Evolutionary conservation across 768 basidiomycete species (phyloP).

Genomic region (Agaricus subrufescens): DNA sequence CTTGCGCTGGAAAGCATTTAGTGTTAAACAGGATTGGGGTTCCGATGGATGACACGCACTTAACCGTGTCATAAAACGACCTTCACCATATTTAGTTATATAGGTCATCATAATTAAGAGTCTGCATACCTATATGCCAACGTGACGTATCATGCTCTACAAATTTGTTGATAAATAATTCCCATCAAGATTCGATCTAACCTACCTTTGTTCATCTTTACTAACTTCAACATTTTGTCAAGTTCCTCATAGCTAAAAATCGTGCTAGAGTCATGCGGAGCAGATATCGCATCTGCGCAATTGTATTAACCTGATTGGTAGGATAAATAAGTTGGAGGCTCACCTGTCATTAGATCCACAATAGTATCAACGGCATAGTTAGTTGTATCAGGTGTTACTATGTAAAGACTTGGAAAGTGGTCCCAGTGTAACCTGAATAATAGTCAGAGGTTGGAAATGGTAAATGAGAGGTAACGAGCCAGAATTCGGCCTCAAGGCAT

Average conservation of each 20-base stretch:
- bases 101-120: background rate
- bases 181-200: background rate
- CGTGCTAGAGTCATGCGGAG: background rate
- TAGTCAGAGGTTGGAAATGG: no score
- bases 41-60: background rate
- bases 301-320: background rate
- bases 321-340: background rate
- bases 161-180: background rate
- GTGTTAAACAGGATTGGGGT: no score
- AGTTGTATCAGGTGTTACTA: background rate
- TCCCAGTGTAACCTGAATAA: slow-evolving; percentile 4
- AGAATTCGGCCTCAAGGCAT: slow-evolving; percentile 5
- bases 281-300: background rate
- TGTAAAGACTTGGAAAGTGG: background rate
- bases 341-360: slow-evolving; percentile 5
- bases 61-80: slow-evolving; percentile 4
- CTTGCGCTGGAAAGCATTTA: background rate
- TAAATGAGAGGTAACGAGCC: background rate
- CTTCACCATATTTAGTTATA: background rate
- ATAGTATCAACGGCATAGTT: slow-evolving; percentile 1
- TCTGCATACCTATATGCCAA: slow-evolving; percentile 4
- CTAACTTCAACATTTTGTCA: background rate
- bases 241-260: background rate
- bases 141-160: background rate
- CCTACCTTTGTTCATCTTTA: background rate